Evolutionary conservation across 768 basidiomycete genomes (phyloP).

Genomic region (Lactarius hatsudake): DNA sequence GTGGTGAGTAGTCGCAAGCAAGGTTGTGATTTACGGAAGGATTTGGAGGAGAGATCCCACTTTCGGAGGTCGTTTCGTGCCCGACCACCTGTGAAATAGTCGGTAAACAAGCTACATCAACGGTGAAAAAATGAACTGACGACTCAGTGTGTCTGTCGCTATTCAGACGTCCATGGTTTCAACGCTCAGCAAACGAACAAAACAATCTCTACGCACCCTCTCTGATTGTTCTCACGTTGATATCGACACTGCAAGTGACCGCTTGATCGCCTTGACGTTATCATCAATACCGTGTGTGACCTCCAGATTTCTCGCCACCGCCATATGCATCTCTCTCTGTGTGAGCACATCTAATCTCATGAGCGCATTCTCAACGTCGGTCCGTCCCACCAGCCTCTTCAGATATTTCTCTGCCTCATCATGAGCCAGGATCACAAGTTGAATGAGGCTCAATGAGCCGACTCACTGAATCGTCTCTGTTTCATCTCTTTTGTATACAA

Average conservation of each 20-base stretch:
- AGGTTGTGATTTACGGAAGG: conserved; percentile 12
- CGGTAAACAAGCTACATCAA: no score
- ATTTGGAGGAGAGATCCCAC: conserved; percentile 14
- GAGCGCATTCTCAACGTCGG: neutral
- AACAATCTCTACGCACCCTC: neutral
- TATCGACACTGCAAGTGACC: neutral
- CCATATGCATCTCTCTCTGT: neutral
- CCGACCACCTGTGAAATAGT: neutral
- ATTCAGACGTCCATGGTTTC: neutral
- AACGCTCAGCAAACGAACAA: neutral
- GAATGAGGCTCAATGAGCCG: no score
- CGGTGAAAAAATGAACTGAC: neutral
- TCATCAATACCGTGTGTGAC: no score
- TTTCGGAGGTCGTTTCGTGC: neutral
- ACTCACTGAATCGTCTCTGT: neutral
- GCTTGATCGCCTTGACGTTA: no score
- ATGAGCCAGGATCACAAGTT: neutral
- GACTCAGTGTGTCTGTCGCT: neutral
- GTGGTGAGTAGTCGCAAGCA: neutral
- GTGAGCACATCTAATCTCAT: conserved; percentile 3
- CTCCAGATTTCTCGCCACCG: neutral
- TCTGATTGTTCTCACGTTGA: neutral
- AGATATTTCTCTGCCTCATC: neutral
- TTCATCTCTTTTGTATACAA: conserved; percentile 6
- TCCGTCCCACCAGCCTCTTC: neutral